phyloP scores from a whole-genome alignment of 768 basidiomycete species.

The Mycena crocata region DNA sequence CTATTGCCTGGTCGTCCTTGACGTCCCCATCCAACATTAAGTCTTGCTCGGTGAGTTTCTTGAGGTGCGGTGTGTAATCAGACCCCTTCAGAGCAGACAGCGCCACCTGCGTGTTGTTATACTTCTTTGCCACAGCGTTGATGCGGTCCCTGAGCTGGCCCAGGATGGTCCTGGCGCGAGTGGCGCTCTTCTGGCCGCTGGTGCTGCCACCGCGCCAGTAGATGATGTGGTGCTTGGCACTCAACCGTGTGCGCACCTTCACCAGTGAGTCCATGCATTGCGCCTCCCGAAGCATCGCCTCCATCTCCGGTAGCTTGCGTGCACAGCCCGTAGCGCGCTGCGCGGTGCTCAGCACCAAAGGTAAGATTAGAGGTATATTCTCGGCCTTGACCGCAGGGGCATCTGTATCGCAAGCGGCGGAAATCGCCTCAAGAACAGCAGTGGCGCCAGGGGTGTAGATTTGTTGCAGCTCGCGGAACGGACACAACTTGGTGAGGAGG shows the following conservation, averaged over 20 bases:
- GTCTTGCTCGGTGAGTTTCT: no score
- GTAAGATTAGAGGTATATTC: not conserved
- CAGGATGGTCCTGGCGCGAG: not conserved
- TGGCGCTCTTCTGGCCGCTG: not conserved
- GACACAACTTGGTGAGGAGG: conserved; percentile 6
- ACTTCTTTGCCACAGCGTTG: no score
- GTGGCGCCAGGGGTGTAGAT: conserved; percentile 17
- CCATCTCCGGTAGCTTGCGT: conserved; percentile 3
- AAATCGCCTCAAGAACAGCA: not conserved
- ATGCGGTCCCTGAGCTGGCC: not conserved
- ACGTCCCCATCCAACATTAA: no score
- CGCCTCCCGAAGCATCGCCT: conserved; percentile 4
- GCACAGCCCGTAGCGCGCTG: not conserved
- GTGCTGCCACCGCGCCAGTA: not conserved
- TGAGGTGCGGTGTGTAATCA: no score
- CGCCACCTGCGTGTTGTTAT: no score
- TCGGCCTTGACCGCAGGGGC: conserved; percentile 2
- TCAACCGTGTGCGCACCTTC: not conserved
- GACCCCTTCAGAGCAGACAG: no score
- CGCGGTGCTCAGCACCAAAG: not conserved
- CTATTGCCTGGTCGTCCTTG: no score
- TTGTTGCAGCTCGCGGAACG: conserved; percentile 10
- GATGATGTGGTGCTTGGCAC: not conserved
- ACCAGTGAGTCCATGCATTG: conserved; percentile 10
- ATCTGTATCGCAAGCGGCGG: no score